phyloP scores from a whole-genome alignment of 257 asterid species.

The Solanum paucissectum region DNA sequence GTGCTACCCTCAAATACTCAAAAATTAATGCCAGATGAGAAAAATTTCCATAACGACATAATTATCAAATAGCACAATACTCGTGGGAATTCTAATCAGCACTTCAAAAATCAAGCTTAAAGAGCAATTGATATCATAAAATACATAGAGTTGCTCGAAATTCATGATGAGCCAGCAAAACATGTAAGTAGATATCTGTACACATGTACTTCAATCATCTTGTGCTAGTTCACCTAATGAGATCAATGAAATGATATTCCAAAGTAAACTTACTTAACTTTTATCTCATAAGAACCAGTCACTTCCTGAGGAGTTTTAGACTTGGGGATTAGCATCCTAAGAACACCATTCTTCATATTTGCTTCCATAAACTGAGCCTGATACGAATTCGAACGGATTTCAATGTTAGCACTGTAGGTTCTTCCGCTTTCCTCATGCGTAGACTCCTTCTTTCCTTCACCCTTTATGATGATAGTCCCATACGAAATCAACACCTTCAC shows the following conservation, averaged over 20 bases:
- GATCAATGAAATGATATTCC: not conserved
- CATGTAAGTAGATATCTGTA: not conserved
- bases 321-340: slow-evolving; percentile 24
- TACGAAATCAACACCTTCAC: slow-evolving; percentile 17
- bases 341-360: slow-evolving; percentile 28
- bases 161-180: not conserved
- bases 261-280: not conserved
- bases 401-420: slow-evolving; percentile 13
- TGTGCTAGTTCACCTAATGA: not conserved
- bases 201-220: not conserved
- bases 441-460: slow-evolving; percentile 16
- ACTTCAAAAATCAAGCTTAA: not conserved
- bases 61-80: not conserved
- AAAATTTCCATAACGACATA: not conserved
- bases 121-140: not conserved
- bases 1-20: not conserved
- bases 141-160: not conserved
- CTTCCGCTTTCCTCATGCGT: slow-evolving; percentile 8
- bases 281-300: not conserved
- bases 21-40: not conserved
- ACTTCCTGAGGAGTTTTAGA: not conserved
- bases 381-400: not conserved
- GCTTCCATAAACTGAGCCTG: slow-evolving; percentile 15
- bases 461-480: slow-evolving; percentile 7
- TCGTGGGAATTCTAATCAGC: not conserved